A percentile compares a stretch with the other conserved stretches of the same genome.
These are phyloP conservation scores for Peziza echinospora DNA, from an alignment of 495 filamentous ascomycete genomes.

Conservation along the genomic window DNA sequence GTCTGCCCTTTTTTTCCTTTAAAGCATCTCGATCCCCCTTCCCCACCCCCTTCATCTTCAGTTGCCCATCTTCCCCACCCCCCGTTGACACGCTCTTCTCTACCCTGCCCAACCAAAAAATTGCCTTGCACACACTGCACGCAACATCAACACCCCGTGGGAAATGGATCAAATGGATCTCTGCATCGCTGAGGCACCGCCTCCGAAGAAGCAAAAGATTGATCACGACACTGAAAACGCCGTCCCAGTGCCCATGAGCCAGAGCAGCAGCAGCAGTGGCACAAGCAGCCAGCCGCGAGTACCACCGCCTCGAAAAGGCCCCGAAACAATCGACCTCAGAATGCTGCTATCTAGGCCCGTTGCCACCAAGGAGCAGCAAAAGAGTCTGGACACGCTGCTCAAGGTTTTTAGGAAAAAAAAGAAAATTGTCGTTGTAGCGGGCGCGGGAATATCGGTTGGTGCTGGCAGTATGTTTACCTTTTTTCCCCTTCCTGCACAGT, in stretches of 20 bases:
- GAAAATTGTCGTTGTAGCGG: constrained; percentile 92
- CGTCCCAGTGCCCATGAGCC: no score
- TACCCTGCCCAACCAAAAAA: no score
- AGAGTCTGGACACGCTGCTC: constrained; percentile 44
- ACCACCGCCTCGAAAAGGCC: background rate
- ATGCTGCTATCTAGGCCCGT: constrained; percentile 8
- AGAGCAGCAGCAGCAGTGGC: no score
- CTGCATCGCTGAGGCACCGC: background rate
- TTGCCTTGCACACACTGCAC: no score
- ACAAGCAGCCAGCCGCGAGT: background rate
- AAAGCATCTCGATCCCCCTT: no score
- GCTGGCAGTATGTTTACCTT: constrained; percentile 74
- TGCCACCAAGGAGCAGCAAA: constrained; percentile 26
- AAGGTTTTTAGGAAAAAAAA: constrained; percentile 65
- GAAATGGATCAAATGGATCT: background rate
- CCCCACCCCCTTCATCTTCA: no score
- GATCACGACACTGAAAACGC: background rate
- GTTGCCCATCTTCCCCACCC: no score
- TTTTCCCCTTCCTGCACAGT: constrained; percentile 5
- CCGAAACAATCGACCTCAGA: constrained; percentile 7
- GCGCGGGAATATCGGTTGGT: constrained; percentile 87
- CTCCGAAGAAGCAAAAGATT: background rate
- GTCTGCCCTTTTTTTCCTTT: no score
- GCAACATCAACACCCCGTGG: no score
- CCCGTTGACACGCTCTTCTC: no score